Percentiles rank a stretch among this genome's conserved stretches.
phyloP scores from a whole-genome alignment of 192 early-diverging fungal species.

The Backusella morwellensis region DNA sequence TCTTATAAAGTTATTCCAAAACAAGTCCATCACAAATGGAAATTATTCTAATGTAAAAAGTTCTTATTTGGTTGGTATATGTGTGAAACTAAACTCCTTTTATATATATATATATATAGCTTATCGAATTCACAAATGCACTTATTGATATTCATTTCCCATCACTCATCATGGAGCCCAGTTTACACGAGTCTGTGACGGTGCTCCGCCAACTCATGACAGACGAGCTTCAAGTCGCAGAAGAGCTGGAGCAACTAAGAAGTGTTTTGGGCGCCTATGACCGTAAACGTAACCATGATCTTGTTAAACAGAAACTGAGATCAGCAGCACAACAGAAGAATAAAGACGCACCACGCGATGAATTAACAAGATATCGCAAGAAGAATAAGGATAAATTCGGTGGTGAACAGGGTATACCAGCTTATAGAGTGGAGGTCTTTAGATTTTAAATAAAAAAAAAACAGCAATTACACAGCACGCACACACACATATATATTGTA shows the following conservation, averaged over 20 bases:
- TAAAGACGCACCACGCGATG: slow-evolving; percentile 17
- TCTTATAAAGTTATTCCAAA: slow-evolving; percentile 34
- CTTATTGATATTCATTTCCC: slow-evolving; percentile 51
- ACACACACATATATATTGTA: neutral
- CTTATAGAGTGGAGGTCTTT: slow-evolving; percentile 50
- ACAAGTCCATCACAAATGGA: slow-evolving; percentile 14
- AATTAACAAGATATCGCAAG: slow-evolving; percentile 22
- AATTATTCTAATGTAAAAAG: neutral
- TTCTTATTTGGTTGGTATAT: neutral
- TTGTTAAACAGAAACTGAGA: slow-evolving; percentile 14
- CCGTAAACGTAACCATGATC: slow-evolving; percentile 37
- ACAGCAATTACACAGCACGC: neutral
- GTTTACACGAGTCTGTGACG: slow-evolving; percentile 36
- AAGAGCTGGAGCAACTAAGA: slow-evolving; percentile 38
- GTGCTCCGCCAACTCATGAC: slow-evolving; percentile 29
- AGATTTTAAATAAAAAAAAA: slow-evolving; percentile 33
- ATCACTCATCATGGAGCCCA: slow-evolving; percentile 43
- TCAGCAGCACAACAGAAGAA: neutral
- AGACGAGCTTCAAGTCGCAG: slow-evolving; percentile 24
- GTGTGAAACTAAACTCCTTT: neutral
- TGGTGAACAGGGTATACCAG: slow-evolving; percentile 44
- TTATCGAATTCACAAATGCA: slow-evolving; percentile 42
- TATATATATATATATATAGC: slow-evolving; percentile 16
- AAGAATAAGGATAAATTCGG: slow-evolving; percentile 44
- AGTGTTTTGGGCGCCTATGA: slow-evolving; percentile 42